phyloP scores from a whole-genome alignment of 805 yeast genomes.

The Cyberlindnera japonica region DNA sequence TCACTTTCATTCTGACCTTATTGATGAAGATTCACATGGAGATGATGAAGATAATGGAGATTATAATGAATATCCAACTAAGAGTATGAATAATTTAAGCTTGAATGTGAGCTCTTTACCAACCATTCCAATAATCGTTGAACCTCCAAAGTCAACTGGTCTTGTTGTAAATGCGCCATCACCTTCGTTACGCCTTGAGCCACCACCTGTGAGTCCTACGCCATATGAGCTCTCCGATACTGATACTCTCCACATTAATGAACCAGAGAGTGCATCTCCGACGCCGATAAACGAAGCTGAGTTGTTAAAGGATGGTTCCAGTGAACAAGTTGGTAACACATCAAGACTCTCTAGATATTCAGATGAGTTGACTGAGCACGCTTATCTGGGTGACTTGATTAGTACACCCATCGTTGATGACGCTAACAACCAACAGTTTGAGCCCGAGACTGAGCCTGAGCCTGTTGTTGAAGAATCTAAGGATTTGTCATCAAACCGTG shows the following conservation, averaged over 20 bases:
- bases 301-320: no score
- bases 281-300: background rate
- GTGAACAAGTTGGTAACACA: background rate
- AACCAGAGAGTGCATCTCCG: slow-evolving; percentile 9
- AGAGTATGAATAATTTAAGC: background rate
- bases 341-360: background rate
- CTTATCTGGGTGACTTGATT: slow-evolving; percentile 23
- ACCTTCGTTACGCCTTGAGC: background rate
- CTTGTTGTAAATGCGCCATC: slow-evolving; percentile 9
- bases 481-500: slow-evolving; percentile 9
- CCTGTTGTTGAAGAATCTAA: background rate
- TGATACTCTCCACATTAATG: slow-evolving; percentile 24
- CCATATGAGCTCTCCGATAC: slow-evolving; percentile 20
- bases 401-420: slow-evolving; percentile 20
- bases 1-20: background rate
- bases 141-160: slow-evolving; percentile 2
- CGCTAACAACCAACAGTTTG: slow-evolving; percentile 1
- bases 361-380: slow-evolving; percentile 12
- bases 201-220: slow-evolving; percentile 15
- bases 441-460: background rate
- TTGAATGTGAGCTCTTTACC: no score
- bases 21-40: background rate
- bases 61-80: slow-evolving; percentile 3
- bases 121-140: background rate
- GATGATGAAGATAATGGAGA: slow-evolving; percentile 12